Evolutionary conservation across 148 eudicot genomes (phyloP).

Genomic region (Polygonum maritimum): DNA sequence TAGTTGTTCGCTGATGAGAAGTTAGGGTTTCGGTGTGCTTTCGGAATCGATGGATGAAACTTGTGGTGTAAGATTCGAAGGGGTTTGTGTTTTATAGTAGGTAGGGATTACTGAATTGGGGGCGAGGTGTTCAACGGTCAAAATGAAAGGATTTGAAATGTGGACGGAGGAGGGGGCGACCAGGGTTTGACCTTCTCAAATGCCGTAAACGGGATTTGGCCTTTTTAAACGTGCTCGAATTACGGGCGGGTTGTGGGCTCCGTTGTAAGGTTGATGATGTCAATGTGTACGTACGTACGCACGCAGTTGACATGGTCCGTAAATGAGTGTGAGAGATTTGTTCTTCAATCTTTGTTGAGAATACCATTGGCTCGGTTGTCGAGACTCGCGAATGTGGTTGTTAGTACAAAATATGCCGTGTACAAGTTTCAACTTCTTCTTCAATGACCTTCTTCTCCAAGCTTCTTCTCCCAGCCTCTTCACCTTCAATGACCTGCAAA

Average conservation of each 20-base stretch:
- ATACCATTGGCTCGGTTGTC: no score
- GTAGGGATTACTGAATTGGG: background rate
- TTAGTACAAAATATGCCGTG: no score
- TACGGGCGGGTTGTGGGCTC: background rate
- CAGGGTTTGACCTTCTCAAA: constrained; percentile 5
- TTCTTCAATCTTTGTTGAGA: background rate
- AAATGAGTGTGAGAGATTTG: background rate
- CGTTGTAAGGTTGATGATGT: no score
- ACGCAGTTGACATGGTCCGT: background rate
- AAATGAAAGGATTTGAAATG: background rate
- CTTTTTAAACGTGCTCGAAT: background rate
- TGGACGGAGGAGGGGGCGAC: background rate
- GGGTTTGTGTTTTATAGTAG: background rate
- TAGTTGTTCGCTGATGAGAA: no score
- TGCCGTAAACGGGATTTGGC: background rate
- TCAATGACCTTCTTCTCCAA: no score
- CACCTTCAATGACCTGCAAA: no score
- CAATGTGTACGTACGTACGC: no score
- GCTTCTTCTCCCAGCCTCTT: no score
- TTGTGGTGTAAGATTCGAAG: background rate
- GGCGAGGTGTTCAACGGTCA: background rate
- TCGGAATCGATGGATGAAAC: background rate
- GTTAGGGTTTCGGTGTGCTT: background rate
- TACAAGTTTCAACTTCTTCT: no score
- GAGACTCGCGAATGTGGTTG: no score